Percentiles rank a stretch among this genome's conserved stretches.
Conservation (phyloP, 176 grass and related monocot species). For the Elymus sibiricus region DNA sequence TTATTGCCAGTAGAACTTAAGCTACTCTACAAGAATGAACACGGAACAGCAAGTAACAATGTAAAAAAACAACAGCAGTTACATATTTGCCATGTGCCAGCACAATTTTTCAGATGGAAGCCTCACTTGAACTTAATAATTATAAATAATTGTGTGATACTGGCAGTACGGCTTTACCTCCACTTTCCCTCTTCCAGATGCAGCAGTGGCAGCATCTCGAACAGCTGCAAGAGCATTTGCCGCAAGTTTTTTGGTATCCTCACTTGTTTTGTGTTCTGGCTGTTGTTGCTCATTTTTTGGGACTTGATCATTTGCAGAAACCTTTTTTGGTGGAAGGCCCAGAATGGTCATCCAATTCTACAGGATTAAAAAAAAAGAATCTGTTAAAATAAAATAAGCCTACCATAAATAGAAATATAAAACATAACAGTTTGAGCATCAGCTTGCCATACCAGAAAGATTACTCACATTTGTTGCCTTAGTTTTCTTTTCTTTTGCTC, state of each 20-base stretch:
- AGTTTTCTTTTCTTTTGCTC: constrained; percentile 50
- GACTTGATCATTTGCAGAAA: constrained; percentile 19
- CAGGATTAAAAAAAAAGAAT: constrained; percentile 8
- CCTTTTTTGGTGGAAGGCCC: constrained; percentile 59
- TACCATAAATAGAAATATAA: neutral
- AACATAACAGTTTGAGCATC: neutral
- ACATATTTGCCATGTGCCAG: neutral
- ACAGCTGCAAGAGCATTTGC: constrained; percentile 83
- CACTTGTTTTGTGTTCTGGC: constrained; percentile 44
- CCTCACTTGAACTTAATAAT: neutral
- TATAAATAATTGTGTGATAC: neutral
- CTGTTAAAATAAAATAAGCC: neutral
- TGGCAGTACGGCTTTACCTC: constrained; percentile 50
- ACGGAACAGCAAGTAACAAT: neutral
- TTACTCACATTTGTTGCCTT: constrained; percentile 67
- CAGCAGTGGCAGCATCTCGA: constrained; percentile 44
- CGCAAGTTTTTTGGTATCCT: constrained; percentile 80
- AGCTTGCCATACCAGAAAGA: neutral
- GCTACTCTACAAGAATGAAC: neutral
- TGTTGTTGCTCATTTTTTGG: constrained; percentile 34
- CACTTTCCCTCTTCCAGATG: constrained; percentile 83
- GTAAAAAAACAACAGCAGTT: neutral
- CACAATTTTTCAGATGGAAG: neutral
- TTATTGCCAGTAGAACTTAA: neutral
- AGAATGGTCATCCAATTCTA: constrained; percentile 88